phyloP scores from a whole-genome alignment of 1,284 basidiomycete genomes.

The Gomphus bonarii region DNA sequence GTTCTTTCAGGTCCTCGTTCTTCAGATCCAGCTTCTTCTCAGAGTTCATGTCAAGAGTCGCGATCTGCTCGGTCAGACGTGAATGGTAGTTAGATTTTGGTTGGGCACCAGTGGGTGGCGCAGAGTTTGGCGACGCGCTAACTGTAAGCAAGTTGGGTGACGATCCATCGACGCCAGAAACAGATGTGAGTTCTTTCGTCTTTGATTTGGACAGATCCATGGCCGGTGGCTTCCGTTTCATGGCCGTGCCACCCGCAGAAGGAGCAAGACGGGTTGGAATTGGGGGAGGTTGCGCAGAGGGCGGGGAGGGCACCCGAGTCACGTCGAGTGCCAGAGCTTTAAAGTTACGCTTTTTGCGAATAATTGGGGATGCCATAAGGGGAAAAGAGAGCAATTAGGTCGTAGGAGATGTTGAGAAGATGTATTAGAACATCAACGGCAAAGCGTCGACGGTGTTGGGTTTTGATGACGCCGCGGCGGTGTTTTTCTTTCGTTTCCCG shows the following conservation, averaged over 20 bases:
- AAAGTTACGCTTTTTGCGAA: conserved; percentile 73
- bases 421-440: conserved; percentile 1
- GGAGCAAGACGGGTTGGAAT: conserved; percentile 14
- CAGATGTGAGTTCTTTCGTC: conserved; percentile 31
- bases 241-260: conserved; percentile 21
- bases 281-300: conserved; percentile 30
- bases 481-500: not conserved
- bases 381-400: not conserved
- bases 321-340: conserved; percentile 62
- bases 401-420: not conserved
- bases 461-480: not conserved
- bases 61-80: conserved; percentile 63
- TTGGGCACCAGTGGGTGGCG: conserved; percentile 29
- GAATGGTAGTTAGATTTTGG: conserved; percentile 57
- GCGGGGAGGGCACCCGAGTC: conserved; percentile 22
- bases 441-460: not conserved
- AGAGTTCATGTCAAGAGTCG: conserved; percentile 62
- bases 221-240: conserved; percentile 53
- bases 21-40: conserved; percentile 70
- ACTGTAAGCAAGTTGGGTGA: conserved; percentile 31
- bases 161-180: conserved; percentile 27
- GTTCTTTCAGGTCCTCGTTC: conserved; percentile 74
- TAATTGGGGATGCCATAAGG: conserved; percentile 35
- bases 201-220: conserved; percentile 38
- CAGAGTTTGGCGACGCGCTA: conserved; percentile 28